Base-by-base conservation (phyloP, 2,329 filamentous ascomycete species). In the Ampelomyces quisqualis region DNA sequence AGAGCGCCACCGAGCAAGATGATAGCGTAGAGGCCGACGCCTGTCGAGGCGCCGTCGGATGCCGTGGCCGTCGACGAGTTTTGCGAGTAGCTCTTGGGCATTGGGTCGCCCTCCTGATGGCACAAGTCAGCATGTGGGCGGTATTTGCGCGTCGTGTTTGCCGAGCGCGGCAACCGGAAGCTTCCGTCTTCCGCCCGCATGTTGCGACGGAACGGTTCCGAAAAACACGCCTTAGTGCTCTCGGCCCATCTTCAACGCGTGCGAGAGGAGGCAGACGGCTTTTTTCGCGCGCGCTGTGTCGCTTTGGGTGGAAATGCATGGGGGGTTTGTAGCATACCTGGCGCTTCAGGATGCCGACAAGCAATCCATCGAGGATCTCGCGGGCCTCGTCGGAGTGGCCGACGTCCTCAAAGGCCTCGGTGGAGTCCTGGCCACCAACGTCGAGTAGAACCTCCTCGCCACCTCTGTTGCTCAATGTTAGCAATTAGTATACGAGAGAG, bases 371-470 rank as follows among this genome's bases (percentile, higher is more conserved):
- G 43, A 98, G 83, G 57, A 95, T 91, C 77, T 97, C 91, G 57
- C 93, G 86, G 57, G 93, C 93, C 79, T 98, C 93, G 73, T 98
- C 93, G 64, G 88, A 94, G 85, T 98, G 93, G 67, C 93, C 93
- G 65, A 98, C 93, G 73, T 98, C 93, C 77, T 98, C 93, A 70
- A 98, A 98, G 49, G 93, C 91, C 76, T 97, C 93, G 61, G 91
- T 95, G 64, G 88, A 86, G 73, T 98, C 93, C 76, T 95, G 90
- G 58, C 93, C 93, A 65, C 79, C 93, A 53, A 97, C 90, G 60
- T 98, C 93, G 58, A 98, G 85, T 51, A 98, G 77, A 60, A 98
- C 93, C 77, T 98, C 93, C 76, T 98, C 93, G 76, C 93, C 93
- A 77, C 93, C 93, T 62, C 93, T 97, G 66, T 53, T 29, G 31